Evolutionary conservation across 2,329 filamentous ascomycete species (phyloP), one percentile per base, ranked within the genome.

Genomic region (Talaromyces sp.): DNA sequence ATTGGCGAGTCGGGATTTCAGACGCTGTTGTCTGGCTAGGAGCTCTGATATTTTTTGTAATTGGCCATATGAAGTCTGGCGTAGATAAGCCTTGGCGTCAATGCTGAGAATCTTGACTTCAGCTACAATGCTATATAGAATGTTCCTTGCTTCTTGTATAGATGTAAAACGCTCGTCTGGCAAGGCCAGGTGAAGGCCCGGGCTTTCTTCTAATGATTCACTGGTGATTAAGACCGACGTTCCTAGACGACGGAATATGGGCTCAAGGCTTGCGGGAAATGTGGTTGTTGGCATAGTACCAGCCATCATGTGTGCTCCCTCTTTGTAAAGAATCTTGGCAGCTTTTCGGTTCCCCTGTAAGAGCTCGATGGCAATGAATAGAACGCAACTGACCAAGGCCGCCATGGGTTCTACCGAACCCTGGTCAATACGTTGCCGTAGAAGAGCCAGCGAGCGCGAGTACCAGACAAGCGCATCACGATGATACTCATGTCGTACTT

Each of bases 351-450:
- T 62, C 2, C 69, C 70, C 10, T 69, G 62, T 1, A 73, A 54
- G 8, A 64, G 63, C 54, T 74, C 71, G n/a, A 73, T 71, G 50
- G 67, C 70, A 6, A 72, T 70, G 35, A 73, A 74, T n/a, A 74
- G 54, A 2, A 71, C 55, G 50, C 70, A 74, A 14, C 63, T 73
- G 14, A 74, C 64, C 26, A 74, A 58, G 11, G 69, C 70, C 17
- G 70, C 64, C 46, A 70, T 67, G 2, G 56, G 56, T 27, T 71
- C 69, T 4, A 72, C 54, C 11, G 35, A 56, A 3, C 70, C 67
- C 2, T 64, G 62, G 10, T 67, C 62, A 46, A 73, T 69, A 8
- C 65, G 63, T 56, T 60, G 57, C 3, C 66, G 69, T 31, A 73
- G 51, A 21, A 62, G 60, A 51, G 69, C 66, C 10, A 73, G 63